A percentile compares a stretch with the other conserved stretches of the same genome.
Conservation (phyloP, 495 filamentous ascomycete species). For the Talaromyces stipitatus region DNA sequence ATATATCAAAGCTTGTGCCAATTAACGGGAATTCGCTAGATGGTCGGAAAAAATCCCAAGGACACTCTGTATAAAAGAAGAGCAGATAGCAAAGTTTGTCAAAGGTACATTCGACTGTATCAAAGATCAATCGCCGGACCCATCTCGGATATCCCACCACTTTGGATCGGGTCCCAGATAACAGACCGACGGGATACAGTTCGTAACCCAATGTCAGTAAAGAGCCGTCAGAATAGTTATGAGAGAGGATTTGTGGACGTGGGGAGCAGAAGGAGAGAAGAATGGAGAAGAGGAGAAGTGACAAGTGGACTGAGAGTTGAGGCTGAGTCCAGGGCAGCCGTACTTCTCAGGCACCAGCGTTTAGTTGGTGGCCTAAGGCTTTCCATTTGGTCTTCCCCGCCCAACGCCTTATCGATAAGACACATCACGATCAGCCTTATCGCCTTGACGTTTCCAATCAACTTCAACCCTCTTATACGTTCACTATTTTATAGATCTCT, state of each 20-base stretch:
- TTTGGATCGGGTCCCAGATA: background rate
- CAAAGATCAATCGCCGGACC: background rate
- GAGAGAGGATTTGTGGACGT: background rate
- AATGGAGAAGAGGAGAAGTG: background rate
- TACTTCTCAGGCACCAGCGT: slow-evolving; percentile 3
- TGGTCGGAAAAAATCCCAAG: background rate
- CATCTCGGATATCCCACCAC: background rate
- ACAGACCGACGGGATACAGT: background rate
- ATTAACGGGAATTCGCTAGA: background rate
- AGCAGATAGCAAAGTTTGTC: background rate
- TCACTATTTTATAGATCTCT: no score
- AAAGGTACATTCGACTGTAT: background rate
- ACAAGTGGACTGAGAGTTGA: background rate
- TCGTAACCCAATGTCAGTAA: background rate
- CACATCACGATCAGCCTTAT: no score
- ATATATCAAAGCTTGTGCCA: background rate
- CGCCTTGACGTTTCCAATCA: no score
- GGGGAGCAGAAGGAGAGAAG: background rate
- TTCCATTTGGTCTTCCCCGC: background rate
- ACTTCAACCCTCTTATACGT: no score
- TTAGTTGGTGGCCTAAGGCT: background rate
- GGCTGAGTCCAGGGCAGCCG: background rate
- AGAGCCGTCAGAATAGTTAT: background rate
- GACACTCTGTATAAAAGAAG: background rate
- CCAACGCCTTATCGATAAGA: background rate